Conservation (phyloP, 768 basidiomycete species). For the Rickenella mellea region DNA sequence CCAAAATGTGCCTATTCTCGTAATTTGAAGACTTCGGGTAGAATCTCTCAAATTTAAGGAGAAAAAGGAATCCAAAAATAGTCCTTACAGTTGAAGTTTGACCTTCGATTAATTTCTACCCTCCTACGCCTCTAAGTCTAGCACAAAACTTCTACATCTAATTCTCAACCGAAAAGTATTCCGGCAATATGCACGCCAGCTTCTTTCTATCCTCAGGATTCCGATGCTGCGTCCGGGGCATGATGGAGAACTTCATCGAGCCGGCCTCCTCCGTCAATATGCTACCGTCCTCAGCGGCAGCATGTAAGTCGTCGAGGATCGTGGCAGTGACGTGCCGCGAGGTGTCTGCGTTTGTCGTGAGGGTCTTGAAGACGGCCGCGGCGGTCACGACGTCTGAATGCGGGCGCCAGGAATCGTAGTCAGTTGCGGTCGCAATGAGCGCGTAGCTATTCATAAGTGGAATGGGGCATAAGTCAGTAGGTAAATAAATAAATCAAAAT, state of each 20-base stretch:
- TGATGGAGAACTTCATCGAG: slow-evolving; percentile 78
- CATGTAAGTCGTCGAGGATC: slow-evolving; percentile 63
- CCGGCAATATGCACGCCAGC: slow-evolving; percentile 67
- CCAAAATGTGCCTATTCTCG: too few relatives aligned
- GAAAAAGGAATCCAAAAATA: too few relatives aligned
- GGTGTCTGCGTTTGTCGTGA: slow-evolving; percentile 79
- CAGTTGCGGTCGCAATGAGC: slow-evolving; percentile 82
- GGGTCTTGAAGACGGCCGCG: slow-evolving; percentile 83
- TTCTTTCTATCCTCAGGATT: slow-evolving; percentile 55
- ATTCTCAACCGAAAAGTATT: too few relatives aligned
- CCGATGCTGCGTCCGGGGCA: slow-evolving; percentile 53
- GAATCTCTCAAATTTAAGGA: too few relatives aligned
- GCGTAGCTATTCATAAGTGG: slow-evolving; percentile 86
- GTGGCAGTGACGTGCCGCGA: slow-evolving; percentile 66
- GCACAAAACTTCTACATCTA: too few relatives aligned
- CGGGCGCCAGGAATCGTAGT: slow-evolving; percentile 93
- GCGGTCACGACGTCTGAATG: slow-evolving; percentile 78
- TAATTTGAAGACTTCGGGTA: too few relatives aligned
- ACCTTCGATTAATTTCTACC: too few relatives aligned
- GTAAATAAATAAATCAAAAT: not conserved
- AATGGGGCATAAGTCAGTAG: not conserved
- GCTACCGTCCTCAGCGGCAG: slow-evolving; percentile 40
- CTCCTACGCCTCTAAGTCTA: too few relatives aligned
- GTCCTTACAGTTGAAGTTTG: too few relatives aligned
- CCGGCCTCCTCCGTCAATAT: slow-evolving; percentile 65